Evolutionary conservation across 495 filamentous ascomycete genomes (phyloP).

Genomic region (Penicillium verhagenii): DNA sequence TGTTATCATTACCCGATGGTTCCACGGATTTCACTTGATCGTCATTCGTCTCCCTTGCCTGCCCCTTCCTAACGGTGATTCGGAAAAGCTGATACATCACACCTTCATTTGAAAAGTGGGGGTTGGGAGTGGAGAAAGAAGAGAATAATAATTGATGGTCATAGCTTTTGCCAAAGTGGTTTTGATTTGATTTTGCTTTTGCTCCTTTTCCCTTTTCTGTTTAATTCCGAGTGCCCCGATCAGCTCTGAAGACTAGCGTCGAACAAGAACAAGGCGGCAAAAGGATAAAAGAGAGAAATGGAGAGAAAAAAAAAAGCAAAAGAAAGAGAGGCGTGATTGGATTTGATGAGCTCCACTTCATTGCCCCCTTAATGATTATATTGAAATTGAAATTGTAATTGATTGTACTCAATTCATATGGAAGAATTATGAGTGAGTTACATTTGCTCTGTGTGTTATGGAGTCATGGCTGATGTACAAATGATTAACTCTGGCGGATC

Average conservation of each 20-base stretch:
- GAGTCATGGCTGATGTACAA: not conserved
- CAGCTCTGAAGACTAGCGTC: not conserved
- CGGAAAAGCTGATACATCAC: not conserved
- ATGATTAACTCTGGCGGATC: slow-evolving; percentile 1
- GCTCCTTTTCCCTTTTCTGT: not conserved
- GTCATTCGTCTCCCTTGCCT: not conserved
- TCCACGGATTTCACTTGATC: not conserved
- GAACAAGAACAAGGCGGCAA: not conserved
- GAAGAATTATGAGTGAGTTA: too few species aligned
- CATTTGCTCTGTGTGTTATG: too few species aligned
- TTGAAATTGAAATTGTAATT: too few species aligned
- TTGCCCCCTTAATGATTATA: too few species aligned
- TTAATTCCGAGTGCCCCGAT: slow-evolving; percentile 7
- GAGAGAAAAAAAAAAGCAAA: not conserved
- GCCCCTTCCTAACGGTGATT: too few species aligned
- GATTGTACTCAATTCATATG: too few species aligned
- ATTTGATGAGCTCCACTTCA: not conserved
- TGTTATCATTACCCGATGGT: not conserved
- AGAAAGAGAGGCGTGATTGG: not conserved
- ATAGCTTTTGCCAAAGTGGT: slow-evolving; percentile 3
- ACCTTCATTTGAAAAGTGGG: not conserved
- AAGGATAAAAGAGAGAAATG: not conserved
- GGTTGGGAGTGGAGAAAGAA: not conserved
- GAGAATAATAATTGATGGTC: not conserved
- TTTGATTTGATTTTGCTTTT: too few species aligned